Conservation (phyloP, 768 basidiomycete genomes). For the Cytidiella melzeri region DNA sequence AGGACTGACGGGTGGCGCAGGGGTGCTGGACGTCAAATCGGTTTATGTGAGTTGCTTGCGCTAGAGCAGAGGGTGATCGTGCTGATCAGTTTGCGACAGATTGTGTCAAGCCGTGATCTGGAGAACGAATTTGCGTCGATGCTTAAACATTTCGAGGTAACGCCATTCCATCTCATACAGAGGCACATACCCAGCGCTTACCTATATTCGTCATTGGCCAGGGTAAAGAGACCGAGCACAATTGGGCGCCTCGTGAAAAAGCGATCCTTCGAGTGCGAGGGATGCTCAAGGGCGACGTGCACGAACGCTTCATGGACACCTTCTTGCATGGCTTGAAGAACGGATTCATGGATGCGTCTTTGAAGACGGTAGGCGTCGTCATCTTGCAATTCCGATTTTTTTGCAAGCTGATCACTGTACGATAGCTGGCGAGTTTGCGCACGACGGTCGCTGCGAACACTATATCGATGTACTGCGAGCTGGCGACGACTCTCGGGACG, state of each 20-base stretch:
- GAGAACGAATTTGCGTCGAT: constrained; percentile 81
- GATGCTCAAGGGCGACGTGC: constrained; percentile 84
- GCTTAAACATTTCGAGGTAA: constrained; percentile 74
- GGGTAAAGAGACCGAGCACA: constrained; percentile 98
- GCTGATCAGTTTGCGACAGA: constrained; percentile 32
- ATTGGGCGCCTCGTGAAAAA: constrained; percentile 83
- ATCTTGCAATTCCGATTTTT: constrained; percentile 1
- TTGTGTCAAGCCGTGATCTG: constrained; percentile 81
- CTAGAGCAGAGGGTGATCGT: background rate
- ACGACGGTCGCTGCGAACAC: constrained; percentile 85
- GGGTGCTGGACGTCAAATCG: constrained; percentile 42
- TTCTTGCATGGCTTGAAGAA: constrained; percentile 74
- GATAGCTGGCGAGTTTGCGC: constrained; percentile 77
- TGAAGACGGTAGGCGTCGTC: constrained; percentile 66
- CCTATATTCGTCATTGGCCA: constrained; percentile 25
- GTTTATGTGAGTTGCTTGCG: constrained; percentile 54
- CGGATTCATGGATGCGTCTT: constrained; percentile 72
- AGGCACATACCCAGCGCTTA: too few species aligned
- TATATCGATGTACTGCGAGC: constrained; percentile 69
- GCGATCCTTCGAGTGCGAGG: constrained; percentile 75
- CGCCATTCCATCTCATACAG: constrained; percentile 11
- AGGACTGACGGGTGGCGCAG: constrained; percentile 31
- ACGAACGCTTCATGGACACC: constrained; percentile 62
- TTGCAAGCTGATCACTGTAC: background rate
- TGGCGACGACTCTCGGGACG: constrained; percentile 59